Percentiles rank a stretch among this genome's conserved stretches.
Conservation (phyloP, 2,329 filamentous ascomycete species). For the Scedosporium apiospermum region DNA sequence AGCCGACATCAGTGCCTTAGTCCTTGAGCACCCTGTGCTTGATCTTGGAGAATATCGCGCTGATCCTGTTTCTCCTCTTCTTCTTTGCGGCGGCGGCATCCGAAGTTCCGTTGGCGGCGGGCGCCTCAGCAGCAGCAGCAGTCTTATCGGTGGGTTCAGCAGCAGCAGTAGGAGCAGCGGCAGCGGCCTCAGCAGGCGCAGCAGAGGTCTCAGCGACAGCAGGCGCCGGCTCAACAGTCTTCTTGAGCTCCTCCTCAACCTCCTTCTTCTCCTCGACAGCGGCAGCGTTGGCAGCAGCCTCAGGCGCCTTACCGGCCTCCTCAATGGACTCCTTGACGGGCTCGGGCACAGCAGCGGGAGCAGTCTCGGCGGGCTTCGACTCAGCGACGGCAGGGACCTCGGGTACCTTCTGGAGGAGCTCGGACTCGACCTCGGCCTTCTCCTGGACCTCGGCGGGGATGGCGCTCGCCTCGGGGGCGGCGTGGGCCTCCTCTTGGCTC, state of each 20-base stretch:
- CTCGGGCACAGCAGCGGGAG: conserved; percentile 11
- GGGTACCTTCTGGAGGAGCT: conserved; percentile 41
- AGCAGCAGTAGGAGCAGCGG: background rate
- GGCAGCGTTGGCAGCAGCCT: conserved; percentile 59
- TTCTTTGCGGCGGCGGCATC: conserved; percentile 35
- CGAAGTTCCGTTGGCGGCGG: conserved; percentile 13
- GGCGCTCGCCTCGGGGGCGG: background rate
- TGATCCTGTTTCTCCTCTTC: conserved; percentile 60
- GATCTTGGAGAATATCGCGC: conserved; percentile 48
- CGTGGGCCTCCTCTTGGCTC: conserved; percentile 48
- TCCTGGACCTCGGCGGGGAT: conserved; percentile 5
- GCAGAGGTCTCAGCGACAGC: conserved; percentile 12
- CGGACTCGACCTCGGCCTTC: conserved; percentile 6
- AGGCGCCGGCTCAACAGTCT: conserved; percentile 20
- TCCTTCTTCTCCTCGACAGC: conserved; percentile 67
- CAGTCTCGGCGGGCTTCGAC: conserved; percentile 52
- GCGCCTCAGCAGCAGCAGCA: conserved; percentile 8
- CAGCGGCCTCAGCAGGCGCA: background rate
- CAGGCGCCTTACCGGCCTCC: conserved; percentile 52
- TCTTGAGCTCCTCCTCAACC: conserved; percentile 64
- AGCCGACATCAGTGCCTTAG: background rate
- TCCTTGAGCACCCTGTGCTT: conserved; percentile 3
- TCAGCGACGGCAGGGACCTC: conserved; percentile 44
- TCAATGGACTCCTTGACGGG: conserved; percentile 46
- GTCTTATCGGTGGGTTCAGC: conserved; percentile 4